Evolutionary conservation across 2,329 filamentous ascomycete species (phyloP).

Genomic region (Alternaria novae-zelandiae): DNA sequence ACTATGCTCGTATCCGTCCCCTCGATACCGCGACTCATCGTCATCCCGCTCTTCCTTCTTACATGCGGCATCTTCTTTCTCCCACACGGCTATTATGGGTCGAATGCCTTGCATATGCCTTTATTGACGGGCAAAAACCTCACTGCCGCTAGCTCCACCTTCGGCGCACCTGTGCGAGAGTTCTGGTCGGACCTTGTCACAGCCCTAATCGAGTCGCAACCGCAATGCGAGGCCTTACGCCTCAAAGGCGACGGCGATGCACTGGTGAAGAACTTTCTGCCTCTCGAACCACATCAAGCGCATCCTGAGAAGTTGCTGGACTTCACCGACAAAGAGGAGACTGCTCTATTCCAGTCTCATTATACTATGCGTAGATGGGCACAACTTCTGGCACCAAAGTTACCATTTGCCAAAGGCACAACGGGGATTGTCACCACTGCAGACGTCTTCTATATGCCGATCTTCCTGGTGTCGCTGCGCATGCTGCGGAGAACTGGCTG

Average conservation of each 20-base stretch:
- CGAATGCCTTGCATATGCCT: background rate
- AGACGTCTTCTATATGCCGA: slow-evolving; percentile 56
- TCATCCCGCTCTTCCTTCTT: slow-evolving; percentile 18
- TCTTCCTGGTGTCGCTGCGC: slow-evolving; percentile 58
- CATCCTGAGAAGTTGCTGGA: slow-evolving; percentile 17
- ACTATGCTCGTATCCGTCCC: slow-evolving; percentile 21
- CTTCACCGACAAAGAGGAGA: slow-evolving; percentile 28
- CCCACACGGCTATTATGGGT: slow-evolving; percentile 8
- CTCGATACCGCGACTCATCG: slow-evolving; percentile 18
- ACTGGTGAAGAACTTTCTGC: slow-evolving; percentile 13
- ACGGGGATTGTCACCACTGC: slow-evolving; percentile 61
- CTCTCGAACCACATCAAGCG: slow-evolving; percentile 14
- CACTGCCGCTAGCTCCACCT: slow-evolving; percentile 20
- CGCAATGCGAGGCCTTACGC: slow-evolving; percentile 19
- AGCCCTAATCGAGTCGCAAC: slow-evolving; percentile 18
- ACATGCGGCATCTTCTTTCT: slow-evolving; percentile 18
- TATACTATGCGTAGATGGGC: slow-evolving; percentile 28
- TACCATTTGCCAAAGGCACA: slow-evolving; percentile 49
- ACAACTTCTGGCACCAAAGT: slow-evolving; percentile 28
- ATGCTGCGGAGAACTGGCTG: slow-evolving; percentile 61
- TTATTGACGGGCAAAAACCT: slow-evolving; percentile 11
- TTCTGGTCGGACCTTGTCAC: slow-evolving; percentile 25
- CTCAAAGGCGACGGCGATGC: slow-evolving; percentile 14
- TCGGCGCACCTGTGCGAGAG: slow-evolving; percentile 13
- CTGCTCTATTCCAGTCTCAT: slow-evolving; percentile 24